Evolutionary conservation across 176 grass and related monocot species (phyloP).

Genomic region (Cenchrus purpureus): DNA sequence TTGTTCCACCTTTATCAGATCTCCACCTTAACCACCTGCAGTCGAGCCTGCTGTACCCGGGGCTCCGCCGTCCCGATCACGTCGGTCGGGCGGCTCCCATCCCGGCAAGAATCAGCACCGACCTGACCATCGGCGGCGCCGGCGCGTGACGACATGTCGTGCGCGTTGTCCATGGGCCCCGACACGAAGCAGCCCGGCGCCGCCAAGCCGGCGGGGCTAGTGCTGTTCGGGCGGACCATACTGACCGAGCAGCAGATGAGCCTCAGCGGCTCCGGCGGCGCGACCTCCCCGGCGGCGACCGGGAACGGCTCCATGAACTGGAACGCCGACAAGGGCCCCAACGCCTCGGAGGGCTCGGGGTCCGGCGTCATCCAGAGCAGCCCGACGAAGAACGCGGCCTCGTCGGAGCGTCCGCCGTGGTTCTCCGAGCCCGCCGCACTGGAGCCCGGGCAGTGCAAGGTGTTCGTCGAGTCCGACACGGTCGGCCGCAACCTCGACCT

Average conservation of each 20-base stretch:
- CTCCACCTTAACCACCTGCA: constrained; percentile 64
- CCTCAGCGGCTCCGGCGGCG: constrained; percentile 26
- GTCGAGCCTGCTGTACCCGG: constrained; percentile 51
- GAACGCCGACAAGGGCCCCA: constrained; percentile 63
- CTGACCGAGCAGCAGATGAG: constrained; percentile 80
- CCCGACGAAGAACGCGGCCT: constrained; percentile 40
- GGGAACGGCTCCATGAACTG: constrained; percentile 39
- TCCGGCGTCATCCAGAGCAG: constrained; percentile 76
- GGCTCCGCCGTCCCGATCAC: constrained; percentile 34
- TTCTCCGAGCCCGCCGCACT: constrained; percentile 18
- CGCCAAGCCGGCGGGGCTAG: constrained; percentile 51
- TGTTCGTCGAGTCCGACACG: constrained; percentile 81
- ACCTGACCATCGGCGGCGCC: constrained; percentile 47
- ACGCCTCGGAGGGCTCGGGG: constrained; percentile 68
- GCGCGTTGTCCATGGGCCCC: constrained; percentile 27
- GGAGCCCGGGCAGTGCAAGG: constrained; percentile 78
- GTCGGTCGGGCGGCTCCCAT: neutral
- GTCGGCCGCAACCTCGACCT: constrained; percentile 84
- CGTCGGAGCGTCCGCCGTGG: constrained; percentile 29
- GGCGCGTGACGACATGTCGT: constrained; percentile 22
- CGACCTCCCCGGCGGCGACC: constrained; percentile 20
- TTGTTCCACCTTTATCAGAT: constrained; percentile 75
- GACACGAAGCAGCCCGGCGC: constrained; percentile 47
- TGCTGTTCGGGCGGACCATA: constrained; percentile 82
- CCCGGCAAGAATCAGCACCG: constrained; percentile 49